A percentile compares a stretch with the other conserved stretches of the same genome.
Evolutionary conservation across 805 yeast genomes (phyloP).

Genomic region (Metschnikowia dekortorum): DNA sequence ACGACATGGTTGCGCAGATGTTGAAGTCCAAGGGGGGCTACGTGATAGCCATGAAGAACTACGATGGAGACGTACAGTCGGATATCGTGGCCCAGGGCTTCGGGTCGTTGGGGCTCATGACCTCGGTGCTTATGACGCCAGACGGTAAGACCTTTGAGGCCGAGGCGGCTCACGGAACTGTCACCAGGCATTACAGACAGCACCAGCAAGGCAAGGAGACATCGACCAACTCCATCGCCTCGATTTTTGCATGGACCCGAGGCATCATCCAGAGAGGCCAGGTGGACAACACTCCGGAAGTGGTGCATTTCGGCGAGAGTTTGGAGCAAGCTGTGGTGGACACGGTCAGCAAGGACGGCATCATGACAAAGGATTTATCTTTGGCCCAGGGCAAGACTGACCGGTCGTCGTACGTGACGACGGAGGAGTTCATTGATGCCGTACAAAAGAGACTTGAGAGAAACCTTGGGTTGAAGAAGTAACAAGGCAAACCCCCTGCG

Average conservation of each 20-base stretch:
- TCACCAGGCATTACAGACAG: slow-evolving; percentile 80
- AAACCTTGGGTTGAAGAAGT: slow-evolving; percentile 7
- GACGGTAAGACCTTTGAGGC: slow-evolving; percentile 84
- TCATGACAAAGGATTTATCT: slow-evolving; percentile 82
- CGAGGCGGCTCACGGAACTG: slow-evolving; percentile 88
- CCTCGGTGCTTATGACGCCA: slow-evolving; percentile 77
- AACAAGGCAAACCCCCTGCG: too few species aligned
- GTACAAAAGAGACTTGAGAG: slow-evolving; percentile 56
- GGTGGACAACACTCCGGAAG: slow-evolving; percentile 67
- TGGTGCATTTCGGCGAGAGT: slow-evolving; percentile 58
- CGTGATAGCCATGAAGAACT: slow-evolving; percentile 75
- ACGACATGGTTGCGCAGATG: slow-evolving; percentile 90
- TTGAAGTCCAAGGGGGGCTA: slow-evolving; percentile 79
- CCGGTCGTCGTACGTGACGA: slow-evolving; percentile 62
- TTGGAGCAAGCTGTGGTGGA: slow-evolving; percentile 67
- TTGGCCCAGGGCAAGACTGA: slow-evolving; percentile 61
- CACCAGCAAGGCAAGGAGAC: slow-evolving; percentile 80
- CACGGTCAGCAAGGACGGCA: slow-evolving; percentile 68
- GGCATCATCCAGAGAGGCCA: slow-evolving; percentile 80
- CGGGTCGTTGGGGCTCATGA: slow-evolving; percentile 81
- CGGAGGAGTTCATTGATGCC: slow-evolving; percentile 73
- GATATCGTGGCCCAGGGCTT: slow-evolving; percentile 87
- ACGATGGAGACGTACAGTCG: slow-evolving; percentile 83
- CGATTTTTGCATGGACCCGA: slow-evolving; percentile 84
- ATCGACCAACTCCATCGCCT: slow-evolving; percentile 80